Base-by-base conservation (phyloP, 1,139 yeast species). In the Candida sp. region DNA sequence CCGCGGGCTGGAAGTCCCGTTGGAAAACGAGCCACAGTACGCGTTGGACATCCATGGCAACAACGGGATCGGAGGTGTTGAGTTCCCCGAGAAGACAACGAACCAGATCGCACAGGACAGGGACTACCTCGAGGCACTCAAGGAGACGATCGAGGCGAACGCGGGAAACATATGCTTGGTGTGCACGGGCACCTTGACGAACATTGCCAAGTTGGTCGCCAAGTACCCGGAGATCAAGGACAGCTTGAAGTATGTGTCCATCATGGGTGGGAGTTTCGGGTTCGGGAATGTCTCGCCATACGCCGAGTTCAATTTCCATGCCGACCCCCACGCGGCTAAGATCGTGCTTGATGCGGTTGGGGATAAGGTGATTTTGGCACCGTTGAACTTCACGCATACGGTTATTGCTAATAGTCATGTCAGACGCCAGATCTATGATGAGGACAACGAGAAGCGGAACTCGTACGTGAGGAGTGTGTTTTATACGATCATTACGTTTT, bases 281-380 rank as follows among this genome's bases (percentile, higher is more conserved):
- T 62, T 72, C 27, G 76, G 78, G 49, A 77, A 77, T 55, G 59
- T 70, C 28, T 80, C 88, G 3, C 73, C 73, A 8, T 76, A 73
- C 48, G 86, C 96, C n/a, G 97, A 91, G 63, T 91, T 90, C 73
- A 91, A 91, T 66, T 76, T 88, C 44, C 80, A 81, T 72, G 77
- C 84, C 46, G 97, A 91, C 63, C 93, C 97, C 0, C 78, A 78
- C 48, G 96, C 97, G 3, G 90, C 96, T 0, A 63, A 69, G 8
- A 77, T 89, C 2, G 72, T 90, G 5, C 62, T 69, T 11, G 83
- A 84, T 57, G 68, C 70, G 1, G 63, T 67, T 0, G 67, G 72
- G 7, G 65, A 74, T 6, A 87, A 82, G 62, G 75, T 81, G 8
- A 63, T 88, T 3, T 63, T 89, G 50, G 77, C 82, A 11, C 92